Conservation (phyloP, 2,329 filamentous ascomycete genomes). For the Cladophialophora chaetospira region DNA sequence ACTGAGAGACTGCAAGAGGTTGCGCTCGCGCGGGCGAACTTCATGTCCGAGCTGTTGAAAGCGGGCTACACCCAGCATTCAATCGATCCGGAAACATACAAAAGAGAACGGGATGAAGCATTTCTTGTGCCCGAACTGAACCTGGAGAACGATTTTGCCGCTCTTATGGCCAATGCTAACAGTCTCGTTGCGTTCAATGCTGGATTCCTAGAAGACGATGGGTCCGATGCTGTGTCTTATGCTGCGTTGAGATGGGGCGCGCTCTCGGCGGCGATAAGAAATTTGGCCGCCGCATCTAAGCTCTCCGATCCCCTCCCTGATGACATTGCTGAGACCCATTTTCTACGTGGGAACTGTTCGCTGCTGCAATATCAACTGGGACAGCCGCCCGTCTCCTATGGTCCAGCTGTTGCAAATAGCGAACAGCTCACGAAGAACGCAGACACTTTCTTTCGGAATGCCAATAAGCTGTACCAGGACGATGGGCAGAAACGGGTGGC, state of each 20-base stretch:
- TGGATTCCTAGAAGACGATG: constrained; percentile 43
- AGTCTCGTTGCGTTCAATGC: constrained; percentile 57
- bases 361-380: constrained; percentile 57
- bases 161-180: constrained; percentile 58
- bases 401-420: constrained; percentile 47
- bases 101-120: constrained; percentile 45
- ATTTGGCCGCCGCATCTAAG: constrained; percentile 55
- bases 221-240: constrained; percentile 37
- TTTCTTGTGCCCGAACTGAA: constrained; percentile 44
- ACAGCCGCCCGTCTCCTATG: constrained; percentile 46
- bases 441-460: constrained; percentile 60
- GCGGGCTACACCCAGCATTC: constrained; percentile 56
- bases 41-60: constrained; percentile 59
- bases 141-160: constrained; percentile 49
- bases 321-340: constrained; percentile 56
- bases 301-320: constrained; percentile 47
- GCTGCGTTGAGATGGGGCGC: constrained; percentile 53
- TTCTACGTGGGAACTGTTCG: constrained; percentile 58
- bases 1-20: constrained; percentile 52
- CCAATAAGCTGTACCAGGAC: constrained; percentile 40
- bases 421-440: constrained; percentile 57
- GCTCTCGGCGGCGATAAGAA: constrained; percentile 53
- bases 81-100: constrained; percentile 57
- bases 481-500: constrained; percentile 25
- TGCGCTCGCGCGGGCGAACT: constrained; percentile 57